Evolutionary conservation across 805 yeast genomes (phyloP).

Genomic region (Schizosaccharomyces osmophilus): DNA sequence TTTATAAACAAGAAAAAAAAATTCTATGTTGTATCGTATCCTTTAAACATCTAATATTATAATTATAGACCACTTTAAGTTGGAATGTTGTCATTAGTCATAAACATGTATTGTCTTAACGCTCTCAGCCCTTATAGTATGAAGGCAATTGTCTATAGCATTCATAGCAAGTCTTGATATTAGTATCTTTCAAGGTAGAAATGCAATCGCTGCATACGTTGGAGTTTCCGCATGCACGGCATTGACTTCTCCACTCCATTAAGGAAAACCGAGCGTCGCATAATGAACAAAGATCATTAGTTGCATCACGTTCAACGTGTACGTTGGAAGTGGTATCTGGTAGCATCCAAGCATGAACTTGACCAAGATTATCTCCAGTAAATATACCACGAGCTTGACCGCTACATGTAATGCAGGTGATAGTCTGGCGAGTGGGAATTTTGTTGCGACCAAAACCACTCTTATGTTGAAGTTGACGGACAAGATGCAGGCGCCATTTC

Average conservation of each 20-base stretch:
- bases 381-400: conserved; percentile 1
- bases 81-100: no score
- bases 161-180: neutral
- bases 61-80: no score
- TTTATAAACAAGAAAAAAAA: no score
- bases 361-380: neutral
- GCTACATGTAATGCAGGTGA: neutral
- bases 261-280: neutral
- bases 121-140: neutral
- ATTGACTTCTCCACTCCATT: neutral
- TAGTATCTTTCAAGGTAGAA: neutral
- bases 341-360: neutral
- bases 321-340: neutral
- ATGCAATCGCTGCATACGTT: neutral
- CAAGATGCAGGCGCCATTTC: neutral
- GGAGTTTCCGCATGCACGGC: neutral
- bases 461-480: neutral
- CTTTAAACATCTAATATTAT: no score
- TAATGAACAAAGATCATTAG: neutral
- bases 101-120: neutral
- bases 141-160: neutral
- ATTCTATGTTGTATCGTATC: no score
- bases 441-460: neutral
- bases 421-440: neutral
- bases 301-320: neutral